phyloP scores from a whole-genome alignment of 2,329 filamentous ascomycete species.

The Ophiostoma tasmaniense region DNA sequence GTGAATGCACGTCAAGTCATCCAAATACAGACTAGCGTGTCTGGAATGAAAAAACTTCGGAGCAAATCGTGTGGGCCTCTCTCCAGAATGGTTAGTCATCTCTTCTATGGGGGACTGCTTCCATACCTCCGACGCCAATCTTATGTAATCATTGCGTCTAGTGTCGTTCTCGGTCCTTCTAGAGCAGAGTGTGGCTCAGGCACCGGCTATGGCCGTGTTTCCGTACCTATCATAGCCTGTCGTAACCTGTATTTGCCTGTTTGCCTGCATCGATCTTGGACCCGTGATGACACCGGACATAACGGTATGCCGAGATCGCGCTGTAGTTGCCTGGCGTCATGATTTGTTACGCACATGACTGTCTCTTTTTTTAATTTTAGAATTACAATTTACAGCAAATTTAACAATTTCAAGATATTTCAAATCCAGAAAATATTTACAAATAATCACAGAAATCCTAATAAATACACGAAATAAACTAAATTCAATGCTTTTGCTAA shows the following conservation, averaged over 20 bases:
- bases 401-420: neutral
- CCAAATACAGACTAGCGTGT: neutral
- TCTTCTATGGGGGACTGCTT: neutral
- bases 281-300: neutral
- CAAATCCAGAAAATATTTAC: neutral
- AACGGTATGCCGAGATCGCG: neutral
- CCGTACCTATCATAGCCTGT: neutral
- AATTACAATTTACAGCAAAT: too few relatives aligned
- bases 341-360: neutral
- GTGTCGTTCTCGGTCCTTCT: neutral
- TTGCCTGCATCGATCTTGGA: too few relatives aligned
- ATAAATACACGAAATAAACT: neutral
- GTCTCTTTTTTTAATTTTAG: too few relatives aligned
- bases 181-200: neutral
- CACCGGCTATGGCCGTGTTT: neutral
- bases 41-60: conserved; percentile 4
- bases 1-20: neutral
- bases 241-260: neutral
- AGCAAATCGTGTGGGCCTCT: neutral
- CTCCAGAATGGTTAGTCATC: neutral
- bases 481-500: neutral
- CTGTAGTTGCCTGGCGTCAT: neutral
- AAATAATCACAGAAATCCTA: too few relatives aligned
- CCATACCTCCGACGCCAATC: neutral
- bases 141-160: neutral